These are phyloP conservation scores for Nakaseomyces sp. DNA, from an alignment of 1,139 yeast genomes.

Conservation along the genomic window DNA sequence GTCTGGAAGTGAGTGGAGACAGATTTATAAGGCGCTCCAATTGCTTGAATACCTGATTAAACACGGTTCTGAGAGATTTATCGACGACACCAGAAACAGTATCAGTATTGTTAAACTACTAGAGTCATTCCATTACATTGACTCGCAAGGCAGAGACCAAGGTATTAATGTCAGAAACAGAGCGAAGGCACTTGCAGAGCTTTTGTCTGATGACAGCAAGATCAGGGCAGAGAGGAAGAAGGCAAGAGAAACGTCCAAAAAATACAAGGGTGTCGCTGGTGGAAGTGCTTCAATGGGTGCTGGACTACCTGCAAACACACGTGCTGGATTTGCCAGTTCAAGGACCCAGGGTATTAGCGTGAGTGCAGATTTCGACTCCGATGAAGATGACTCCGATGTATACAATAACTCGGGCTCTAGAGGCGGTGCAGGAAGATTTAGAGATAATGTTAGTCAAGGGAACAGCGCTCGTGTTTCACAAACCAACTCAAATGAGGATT, in stretches of 20 bases:
- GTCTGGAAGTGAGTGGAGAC: conserved; percentile 96
- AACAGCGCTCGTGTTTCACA: conserved; percentile 22
- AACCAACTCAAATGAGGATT: conserved; percentile 36
- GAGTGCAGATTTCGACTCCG: conserved; percentile 41
- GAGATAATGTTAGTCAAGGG: conserved; percentile 6
- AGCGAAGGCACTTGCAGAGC: conserved; percentile 62
- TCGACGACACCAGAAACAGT: conserved; percentile 88
- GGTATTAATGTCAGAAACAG: conserved; percentile 92
- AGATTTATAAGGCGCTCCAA: conserved; percentile 87
- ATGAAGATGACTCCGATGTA: conserved; percentile 41
- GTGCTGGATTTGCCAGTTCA: conserved; percentile 27
- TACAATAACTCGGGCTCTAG: conserved; percentile 8
- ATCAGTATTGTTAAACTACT: conserved; percentile 77
- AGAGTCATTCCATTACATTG: conserved; percentile 88
- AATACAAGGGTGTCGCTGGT: conserved; percentile 65
- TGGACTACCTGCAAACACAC: conserved; percentile 18
- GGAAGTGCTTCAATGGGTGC: conserved; percentile 29
- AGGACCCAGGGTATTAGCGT: conserved; percentile 31
- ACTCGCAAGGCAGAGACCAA: conserved; percentile 90
- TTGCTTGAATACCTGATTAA: conserved; percentile 82
- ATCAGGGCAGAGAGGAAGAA: conserved; percentile 82
- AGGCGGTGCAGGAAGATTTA: conserved; percentile 6
- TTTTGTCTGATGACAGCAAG: conserved; percentile 67
- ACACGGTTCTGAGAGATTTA: conserved; percentile 89
- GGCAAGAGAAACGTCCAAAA: conserved; percentile 75